Percentiles rank a stretch among this genome's conserved stretches.
phyloP scores from a whole-genome alignment of 2,329 filamentous ascomycete species.

The Beauveria australis region DNA sequence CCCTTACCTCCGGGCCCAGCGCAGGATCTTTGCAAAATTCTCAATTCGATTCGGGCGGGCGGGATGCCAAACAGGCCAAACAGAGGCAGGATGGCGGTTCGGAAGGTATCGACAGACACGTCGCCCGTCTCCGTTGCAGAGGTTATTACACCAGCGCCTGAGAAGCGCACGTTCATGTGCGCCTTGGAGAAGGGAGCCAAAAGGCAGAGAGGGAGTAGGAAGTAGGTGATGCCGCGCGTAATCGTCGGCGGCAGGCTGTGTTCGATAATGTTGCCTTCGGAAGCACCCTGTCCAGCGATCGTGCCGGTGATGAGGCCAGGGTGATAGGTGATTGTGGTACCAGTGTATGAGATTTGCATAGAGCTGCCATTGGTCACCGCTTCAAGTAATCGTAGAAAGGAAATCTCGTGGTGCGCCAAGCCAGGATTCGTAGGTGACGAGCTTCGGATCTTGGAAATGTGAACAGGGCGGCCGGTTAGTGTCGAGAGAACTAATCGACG shows the following conservation, averaged over 20 bases:
- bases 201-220: slow-evolving; percentile 79
- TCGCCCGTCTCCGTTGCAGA: slow-evolving; percentile 76
- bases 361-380: slow-evolving; percentile 89
- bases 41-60: slow-evolving; percentile 71
- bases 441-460: slow-evolving; percentile 89
- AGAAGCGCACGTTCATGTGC: slow-evolving; percentile 82
- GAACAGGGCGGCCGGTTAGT: slow-evolving; percentile 78
- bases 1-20: slow-evolving; percentile 65
- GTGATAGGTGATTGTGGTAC: slow-evolving; percentile 85
- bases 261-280: slow-evolving; percentile 63
- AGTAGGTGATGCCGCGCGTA: slow-evolving; percentile 80
- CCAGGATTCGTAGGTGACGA: slow-evolving; percentile 80
- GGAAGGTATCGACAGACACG: slow-evolving; percentile 84
- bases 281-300: slow-evolving; percentile 64
- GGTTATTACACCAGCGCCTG: slow-evolving; percentile 88
- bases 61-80: slow-evolving; percentile 85
- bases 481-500: slow-evolving; percentile 84
- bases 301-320: slow-evolving; percentile 88
- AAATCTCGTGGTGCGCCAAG: slow-evolving; percentile 86
- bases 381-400: slow-evolving; percentile 89
- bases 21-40: slow-evolving; percentile 73
- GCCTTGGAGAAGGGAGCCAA: slow-evolving; percentile 90
- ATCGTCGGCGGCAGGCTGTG: slow-evolving; percentile 73
- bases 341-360: slow-evolving; percentile 94
- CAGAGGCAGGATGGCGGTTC: slow-evolving; percentile 83